A percentile compares a stretch with the other conserved stretches of the same genome.
Conservation (phyloP, 1,284 basidiomycete species). For the Boletus subluridellus region DNA sequence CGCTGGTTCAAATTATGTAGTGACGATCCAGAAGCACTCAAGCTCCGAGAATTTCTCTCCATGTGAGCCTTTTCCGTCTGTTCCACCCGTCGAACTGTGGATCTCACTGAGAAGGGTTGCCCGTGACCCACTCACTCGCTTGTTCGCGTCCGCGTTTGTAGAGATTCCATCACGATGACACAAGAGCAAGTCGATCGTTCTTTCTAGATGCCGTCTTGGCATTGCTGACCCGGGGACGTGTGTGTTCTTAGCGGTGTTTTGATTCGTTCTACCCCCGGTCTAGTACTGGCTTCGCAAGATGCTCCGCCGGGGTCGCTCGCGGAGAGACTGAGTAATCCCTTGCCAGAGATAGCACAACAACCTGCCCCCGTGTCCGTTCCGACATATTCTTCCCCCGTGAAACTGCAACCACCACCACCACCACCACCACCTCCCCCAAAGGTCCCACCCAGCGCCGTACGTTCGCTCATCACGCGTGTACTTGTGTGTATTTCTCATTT, state of each 20-base stretch:
- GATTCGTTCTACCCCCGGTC: slow-evolving; percentile 13
- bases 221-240: slow-evolving; percentile 10
- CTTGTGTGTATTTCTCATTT: not conserved
- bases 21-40: slow-evolving; percentile 22
- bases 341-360: not conserved
- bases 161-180: slow-evolving; percentile 25
- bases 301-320: slow-evolving; percentile 3
- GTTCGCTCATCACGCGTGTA: not conserved
- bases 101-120: slow-evolving; percentile 10
- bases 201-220: not conserved
- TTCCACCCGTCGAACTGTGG: not conserved
- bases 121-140: not conserved
- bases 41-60: slow-evolving; percentile 27
- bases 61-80: slow-evolving; percentile 18
- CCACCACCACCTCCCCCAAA: not conserved
- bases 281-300: not conserved
- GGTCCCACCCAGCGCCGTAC: slow-evolving; percentile 14
- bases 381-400: not conserved
- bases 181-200: slow-evolving; percentile 23
- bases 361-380: not conserved
- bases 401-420: not conserved
- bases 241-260: slow-evolving; percentile 10
- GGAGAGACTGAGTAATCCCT: not conserved
- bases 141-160: not conserved
- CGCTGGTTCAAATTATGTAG: slow-evolving; percentile 28